Percentiles rank a stretch among this genome's conserved stretches.
Evolutionary conservation across 371 early-diverging fungal genomes (phyloP).

Genomic region (Globomyces sp.): DNA sequence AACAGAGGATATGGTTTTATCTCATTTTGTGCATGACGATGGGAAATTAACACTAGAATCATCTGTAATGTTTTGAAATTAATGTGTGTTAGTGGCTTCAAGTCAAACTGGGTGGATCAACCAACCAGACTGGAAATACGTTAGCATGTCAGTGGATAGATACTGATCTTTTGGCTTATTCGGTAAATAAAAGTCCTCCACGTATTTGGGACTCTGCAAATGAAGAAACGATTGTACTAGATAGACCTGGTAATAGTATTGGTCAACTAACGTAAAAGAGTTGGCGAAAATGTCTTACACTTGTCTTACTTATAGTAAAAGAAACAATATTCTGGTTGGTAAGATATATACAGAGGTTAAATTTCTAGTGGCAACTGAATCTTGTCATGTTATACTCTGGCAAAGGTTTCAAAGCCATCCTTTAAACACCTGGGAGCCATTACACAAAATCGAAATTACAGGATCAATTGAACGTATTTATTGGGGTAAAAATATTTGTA

Average conservation of each 20-base stretch:
- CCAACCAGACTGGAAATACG: constrained; percentile 19
- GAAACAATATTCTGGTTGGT: constrained; percentile 22
- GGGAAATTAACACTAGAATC: constrained; percentile 40
- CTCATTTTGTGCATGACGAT: constrained; percentile 34
- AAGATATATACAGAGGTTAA: constrained; percentile 17
- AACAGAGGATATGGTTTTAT: constrained; percentile 31
- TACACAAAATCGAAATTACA: constrained; percentile 7
- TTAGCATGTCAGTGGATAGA: constrained; percentile 27
- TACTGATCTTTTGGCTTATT: constrained; percentile 19
- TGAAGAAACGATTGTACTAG: constrained; percentile 39
- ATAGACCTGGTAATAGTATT: constrained; percentile 21
- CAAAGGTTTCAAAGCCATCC: constrained; percentile 4
- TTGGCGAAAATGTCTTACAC: constrained; percentile 23
- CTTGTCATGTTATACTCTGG: constrained; percentile 30
- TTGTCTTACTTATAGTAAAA: constrained; percentile 24
- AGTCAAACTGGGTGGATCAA: constrained; percentile 41
- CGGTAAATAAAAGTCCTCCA: constrained; percentile 21
- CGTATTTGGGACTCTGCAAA: constrained; percentile 34
- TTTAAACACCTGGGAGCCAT: constrained; percentile 5
- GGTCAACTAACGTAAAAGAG: constrained; percentile 12
- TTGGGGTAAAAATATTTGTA: not conserved
- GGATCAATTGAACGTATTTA: not conserved
- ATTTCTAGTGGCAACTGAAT: constrained; percentile 22
- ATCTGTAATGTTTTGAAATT: not conserved
- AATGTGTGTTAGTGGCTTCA: constrained; percentile 13